Percentiles rank a stretch among this genome's conserved stretches.
phyloP scores from a whole-genome alignment of 2,329 filamentous ascomycete genomes.

The Aspergillus hiratsukae region DNA sequence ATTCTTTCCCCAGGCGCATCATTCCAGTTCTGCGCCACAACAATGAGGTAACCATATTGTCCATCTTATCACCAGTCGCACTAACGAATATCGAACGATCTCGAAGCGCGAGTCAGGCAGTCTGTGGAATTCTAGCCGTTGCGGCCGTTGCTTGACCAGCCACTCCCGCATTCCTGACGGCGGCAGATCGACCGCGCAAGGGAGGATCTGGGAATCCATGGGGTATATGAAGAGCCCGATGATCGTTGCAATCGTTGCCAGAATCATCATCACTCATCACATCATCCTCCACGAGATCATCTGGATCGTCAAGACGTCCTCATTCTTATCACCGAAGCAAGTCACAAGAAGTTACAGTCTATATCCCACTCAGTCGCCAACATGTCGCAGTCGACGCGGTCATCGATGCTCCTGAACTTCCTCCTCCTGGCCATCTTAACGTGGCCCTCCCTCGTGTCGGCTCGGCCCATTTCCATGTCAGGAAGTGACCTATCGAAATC shows the following conservation, averaged over 20 bases:
- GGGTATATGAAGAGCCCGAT: slow-evolving; percentile 9
- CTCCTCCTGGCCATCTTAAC: slow-evolving; percentile 3
- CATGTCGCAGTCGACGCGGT: slow-evolving; percentile 3
- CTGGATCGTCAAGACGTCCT: not conserved
- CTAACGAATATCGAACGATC: not conserved
- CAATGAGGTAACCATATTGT: not conserved
- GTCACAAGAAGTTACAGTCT: not conserved
- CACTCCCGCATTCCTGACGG: slow-evolving; percentile 9
- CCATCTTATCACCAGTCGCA: not conserved
- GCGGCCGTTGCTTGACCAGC: slow-evolving; percentile 2
- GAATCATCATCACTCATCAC: not conserved
- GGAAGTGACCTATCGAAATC: not conserved
- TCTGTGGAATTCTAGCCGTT: not conserved
- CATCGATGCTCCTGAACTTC: slow-evolving; percentile 4
- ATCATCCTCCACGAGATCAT: not conserved
- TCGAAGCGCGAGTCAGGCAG: not conserved
- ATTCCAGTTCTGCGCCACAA: not conserved
- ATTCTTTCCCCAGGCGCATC: not conserved
- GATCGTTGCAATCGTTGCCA: not conserved
- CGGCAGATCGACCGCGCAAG: slow-evolving; percentile 4
- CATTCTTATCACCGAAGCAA: not conserved
- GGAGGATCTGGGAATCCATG: not conserved
- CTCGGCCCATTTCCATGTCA: slow-evolving; percentile 1
- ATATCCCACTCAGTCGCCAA: not conserved
- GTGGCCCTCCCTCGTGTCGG: slow-evolving; percentile 3